Percentiles rank a stretch among this genome's conserved stretches.
phyloP scores from a whole-genome alignment of 768 basidiomycete species.

The Lepiota subincarnata region DNA sequence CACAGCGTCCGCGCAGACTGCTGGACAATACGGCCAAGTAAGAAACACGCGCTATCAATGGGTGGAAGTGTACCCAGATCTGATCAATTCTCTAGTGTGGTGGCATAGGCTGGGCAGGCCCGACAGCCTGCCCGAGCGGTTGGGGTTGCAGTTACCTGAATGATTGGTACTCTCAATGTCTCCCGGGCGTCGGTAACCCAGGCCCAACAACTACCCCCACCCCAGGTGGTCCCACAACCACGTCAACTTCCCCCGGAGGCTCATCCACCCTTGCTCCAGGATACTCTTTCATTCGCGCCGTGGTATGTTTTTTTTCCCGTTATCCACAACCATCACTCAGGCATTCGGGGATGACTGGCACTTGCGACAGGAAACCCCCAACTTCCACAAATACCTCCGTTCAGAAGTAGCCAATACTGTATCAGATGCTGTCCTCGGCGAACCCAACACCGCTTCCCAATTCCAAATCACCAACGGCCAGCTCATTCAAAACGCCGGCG shows the following conservation, averaged over 20 bases:
- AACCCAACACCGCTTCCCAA: conserved; percentile 48
- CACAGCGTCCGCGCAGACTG: conserved; percentile 19
- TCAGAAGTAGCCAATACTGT: conserved; percentile 41
- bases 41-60: neutral
- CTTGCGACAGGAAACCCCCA: conserved; percentile 41
- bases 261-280: conserved; percentile 43
- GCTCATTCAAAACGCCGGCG: conserved; percentile 45
- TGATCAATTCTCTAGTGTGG: conserved; percentile 38
- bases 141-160: conserved; percentile 42
- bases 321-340: neutral
- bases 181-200: conserved; percentile 31
- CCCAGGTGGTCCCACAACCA: conserved; percentile 29
- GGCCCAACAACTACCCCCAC: conserved; percentile 26
- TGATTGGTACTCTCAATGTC: conserved; percentile 51
- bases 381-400: conserved; percentile 60
- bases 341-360: neutral
- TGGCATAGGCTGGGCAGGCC: conserved; percentile 47
- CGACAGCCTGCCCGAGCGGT: conserved; percentile 45
- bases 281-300: conserved; percentile 46
- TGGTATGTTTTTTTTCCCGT: conserved; percentile 11
- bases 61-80: neutral
- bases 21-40: conserved; percentile 35
- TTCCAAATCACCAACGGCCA: conserved; percentile 55
- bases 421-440: conserved; percentile 47
- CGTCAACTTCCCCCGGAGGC: conserved; percentile 27